These are phyloP conservation scores for Leishmania tarentolae DNA, from an alignment of 208 protist species.

Conservation along the genomic window DNA sequence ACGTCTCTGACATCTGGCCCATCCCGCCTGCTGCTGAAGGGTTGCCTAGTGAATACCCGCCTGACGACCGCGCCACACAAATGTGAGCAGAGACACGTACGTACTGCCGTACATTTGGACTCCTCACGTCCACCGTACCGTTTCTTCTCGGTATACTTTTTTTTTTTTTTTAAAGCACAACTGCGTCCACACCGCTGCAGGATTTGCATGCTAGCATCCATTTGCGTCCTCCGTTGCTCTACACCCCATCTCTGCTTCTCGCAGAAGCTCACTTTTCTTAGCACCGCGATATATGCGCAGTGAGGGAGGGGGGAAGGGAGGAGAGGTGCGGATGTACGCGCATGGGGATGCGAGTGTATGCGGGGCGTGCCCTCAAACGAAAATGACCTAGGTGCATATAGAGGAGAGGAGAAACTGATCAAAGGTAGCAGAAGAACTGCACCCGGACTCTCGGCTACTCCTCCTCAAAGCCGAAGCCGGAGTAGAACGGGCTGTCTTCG, in stretches of 20 bases:
- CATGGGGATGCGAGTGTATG: background rate
- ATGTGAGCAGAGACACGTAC: background rate
- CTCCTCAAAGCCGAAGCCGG: slow-evolving; percentile 42
- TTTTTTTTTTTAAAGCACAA: background rate
- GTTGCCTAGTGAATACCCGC: background rate
- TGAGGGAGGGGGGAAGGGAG: background rate
- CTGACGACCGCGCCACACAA: background rate
- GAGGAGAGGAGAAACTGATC: background rate
- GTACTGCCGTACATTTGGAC: background rate
- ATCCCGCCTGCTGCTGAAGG: background rate
- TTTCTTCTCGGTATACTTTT: background rate
- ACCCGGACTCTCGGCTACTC: slow-evolving; percentile 3
- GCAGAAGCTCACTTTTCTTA: background rate
- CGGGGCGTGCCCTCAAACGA: background rate
- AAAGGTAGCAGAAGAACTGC: background rate
- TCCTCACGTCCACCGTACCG: background rate
- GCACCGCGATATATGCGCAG: background rate
- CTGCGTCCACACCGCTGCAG: background rate
- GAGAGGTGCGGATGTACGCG: background rate
- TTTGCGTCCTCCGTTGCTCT: background rate
- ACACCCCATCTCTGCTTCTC: background rate
- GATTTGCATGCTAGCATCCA: background rate
- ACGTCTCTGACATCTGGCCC: background rate
- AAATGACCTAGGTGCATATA: background rate
- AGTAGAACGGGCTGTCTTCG: slow-evolving; percentile 43